Evolutionary conservation across 345 rosid species (phyloP).

Genomic region (Eucalyptus dawsonii): DNA sequence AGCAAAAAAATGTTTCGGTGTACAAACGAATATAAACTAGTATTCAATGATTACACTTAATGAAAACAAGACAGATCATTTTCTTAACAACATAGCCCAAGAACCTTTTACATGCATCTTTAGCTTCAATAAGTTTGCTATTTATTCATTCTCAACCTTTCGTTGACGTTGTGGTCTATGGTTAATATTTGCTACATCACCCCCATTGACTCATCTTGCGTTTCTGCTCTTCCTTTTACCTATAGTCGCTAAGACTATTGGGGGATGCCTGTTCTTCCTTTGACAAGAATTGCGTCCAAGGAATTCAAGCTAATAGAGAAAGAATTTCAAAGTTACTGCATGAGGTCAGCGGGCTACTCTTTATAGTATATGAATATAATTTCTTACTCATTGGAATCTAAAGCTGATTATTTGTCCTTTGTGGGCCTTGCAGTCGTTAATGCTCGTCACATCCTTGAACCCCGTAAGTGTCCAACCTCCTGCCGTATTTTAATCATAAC

Average conservation of each 20-base stretch:
- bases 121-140: background rate
- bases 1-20: background rate
- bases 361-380: background rate
- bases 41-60: background rate
- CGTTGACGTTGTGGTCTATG: background rate
- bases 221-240: background rate
- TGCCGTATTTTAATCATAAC: background rate
- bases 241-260: constrained; percentile 68
- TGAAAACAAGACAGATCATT: background rate
- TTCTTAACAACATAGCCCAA: background rate
- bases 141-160: background rate
- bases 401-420: background rate
- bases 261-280: constrained; percentile 96
- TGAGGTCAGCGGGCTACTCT: constrained; percentile 37
- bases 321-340: constrained; percentile 82
- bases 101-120: background rate
- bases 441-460: constrained; percentile 97
- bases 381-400: background rate
- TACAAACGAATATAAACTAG: background rate
- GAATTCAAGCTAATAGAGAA: constrained; percentile 83
- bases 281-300: constrained; percentile 84
- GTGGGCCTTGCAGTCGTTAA: constrained; percentile 58
- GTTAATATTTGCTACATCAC: background rate
- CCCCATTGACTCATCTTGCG: background rate
- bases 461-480: constrained; percentile 41